phyloP scores from a whole-genome alignment of 78 protist species.

The Dictyostelium firmibasis region DNA sequence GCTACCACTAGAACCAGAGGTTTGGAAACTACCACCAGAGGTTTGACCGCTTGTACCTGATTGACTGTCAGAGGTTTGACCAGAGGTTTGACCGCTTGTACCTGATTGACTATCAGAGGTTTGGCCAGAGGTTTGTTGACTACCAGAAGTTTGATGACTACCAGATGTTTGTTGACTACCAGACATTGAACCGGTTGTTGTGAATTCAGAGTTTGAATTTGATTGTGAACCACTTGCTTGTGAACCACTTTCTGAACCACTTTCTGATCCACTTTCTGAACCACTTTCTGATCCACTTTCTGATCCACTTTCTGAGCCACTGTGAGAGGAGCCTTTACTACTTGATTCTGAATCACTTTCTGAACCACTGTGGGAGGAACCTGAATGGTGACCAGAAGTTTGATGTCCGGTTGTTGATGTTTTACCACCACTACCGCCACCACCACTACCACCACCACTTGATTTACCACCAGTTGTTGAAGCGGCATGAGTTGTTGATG shows the following conservation, averaged over 20 bases:
- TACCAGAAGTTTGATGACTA: neutral
- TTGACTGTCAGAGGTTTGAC: constrained; percentile 23
- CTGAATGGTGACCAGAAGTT: neutral
- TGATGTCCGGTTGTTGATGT: neutral
- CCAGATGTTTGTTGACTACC: neutral
- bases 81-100: neutral
- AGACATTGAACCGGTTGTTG: neutral
- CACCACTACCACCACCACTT: neutral
- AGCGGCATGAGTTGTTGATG: neutral
- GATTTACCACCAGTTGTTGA: neutral
- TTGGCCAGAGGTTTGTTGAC: constrained; percentile 5
- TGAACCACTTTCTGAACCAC: neutral
- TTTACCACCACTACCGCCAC: constrained; percentile 17
- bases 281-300: constrained; percentile 12
- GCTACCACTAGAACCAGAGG: neutral
- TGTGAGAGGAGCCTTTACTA: neutral
- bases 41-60: neutral
- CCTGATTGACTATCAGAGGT: constrained; percentile 25
- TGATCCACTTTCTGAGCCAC: too few species aligned
- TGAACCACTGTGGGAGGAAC: neutral
- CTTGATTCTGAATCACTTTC: neutral
- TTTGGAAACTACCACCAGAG: neutral
- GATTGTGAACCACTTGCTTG: neutral
- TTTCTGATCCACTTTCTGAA: neutral
- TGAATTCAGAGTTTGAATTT: neutral